Evolutionary conservation across 2,329 filamentous ascomycete species (phyloP).

Genomic region (Aureobasidium leucospermi): DNA sequence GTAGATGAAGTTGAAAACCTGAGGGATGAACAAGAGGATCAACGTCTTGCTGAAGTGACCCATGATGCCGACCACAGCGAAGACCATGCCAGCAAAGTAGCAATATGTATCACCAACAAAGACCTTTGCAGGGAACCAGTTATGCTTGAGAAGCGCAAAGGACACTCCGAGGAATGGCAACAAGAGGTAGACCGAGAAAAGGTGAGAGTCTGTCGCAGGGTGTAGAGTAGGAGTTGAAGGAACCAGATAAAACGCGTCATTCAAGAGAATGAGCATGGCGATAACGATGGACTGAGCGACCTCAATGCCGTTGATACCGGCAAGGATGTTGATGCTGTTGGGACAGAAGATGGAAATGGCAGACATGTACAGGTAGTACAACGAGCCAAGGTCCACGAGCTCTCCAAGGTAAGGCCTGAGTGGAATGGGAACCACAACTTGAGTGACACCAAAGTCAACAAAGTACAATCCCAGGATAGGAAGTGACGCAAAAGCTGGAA

Average conservation of each 20-base stretch:
- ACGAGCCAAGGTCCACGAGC: constrained; percentile 66
- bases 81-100: constrained; percentile 99
- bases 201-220: constrained; percentile 87
- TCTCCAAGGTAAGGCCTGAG: constrained; percentile 78
- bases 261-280: constrained; percentile 71
- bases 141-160: constrained; percentile 76
- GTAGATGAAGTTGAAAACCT: constrained; percentile 95
- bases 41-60: constrained; percentile 98
- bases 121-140: constrained; percentile 91
- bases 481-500: constrained; percentile 86
- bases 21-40: constrained; percentile 80
- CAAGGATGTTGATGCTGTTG: constrained; percentile 99
- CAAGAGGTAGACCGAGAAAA: constrained; percentile 92
- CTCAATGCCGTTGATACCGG: constrained; percentile 97
- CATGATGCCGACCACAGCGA: constrained; percentile 91
- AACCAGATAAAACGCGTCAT: constrained; percentile 78
- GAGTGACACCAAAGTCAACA: constrained; percentile 95
- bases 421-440: constrained; percentile 82
- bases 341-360: constrained; percentile 94
- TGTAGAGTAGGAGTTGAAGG: constrained; percentile 64
- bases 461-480: constrained; percentile 96
- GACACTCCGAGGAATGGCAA: constrained; percentile 93
- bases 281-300: constrained; percentile 91
- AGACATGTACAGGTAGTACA: constrained; percentile 96
- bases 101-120: constrained; percentile 99